These are phyloP conservation scores for Talaromyces rugulosus DNA, from an alignment of 2,329 filamentous ascomycete species.

Conservation along the genomic window DNA sequence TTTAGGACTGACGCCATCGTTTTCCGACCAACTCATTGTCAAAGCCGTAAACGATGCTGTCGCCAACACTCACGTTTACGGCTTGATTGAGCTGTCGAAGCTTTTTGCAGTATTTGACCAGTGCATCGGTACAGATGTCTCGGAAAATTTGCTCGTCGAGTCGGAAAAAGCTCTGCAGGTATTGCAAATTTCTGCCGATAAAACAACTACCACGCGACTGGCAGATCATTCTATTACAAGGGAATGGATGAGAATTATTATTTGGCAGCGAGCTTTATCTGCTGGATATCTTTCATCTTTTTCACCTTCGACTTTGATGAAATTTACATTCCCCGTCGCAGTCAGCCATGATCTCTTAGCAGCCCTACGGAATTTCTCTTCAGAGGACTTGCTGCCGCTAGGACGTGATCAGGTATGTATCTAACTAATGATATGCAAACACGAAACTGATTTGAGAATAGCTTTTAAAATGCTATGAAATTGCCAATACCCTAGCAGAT, in stretches of 20 bases:
- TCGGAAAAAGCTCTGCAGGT: conserved; percentile 20
- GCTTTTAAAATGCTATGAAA: conserved; percentile 30
- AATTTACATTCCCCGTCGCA: conserved; percentile 22
- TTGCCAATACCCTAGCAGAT: conserved; percentile 28
- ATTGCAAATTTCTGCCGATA: conserved; percentile 12
- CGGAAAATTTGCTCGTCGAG: conserved; percentile 14
- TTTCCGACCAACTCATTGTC: conserved; percentile 14
- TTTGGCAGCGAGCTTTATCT: conserved; percentile 28
- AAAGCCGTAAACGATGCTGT: not conserved
- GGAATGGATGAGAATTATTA: conserved; percentile 30
- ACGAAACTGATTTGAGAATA: conserved; percentile 4
- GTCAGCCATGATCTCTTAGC: conserved; percentile 23
- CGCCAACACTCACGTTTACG: conserved; percentile 19
- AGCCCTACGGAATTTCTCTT: conserved; percentile 20
- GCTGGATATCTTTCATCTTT: conserved; percentile 23
- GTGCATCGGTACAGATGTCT: conserved; percentile 11
- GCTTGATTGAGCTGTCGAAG: conserved; percentile 21
- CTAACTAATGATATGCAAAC: not conserved
- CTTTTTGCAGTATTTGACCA: conserved; percentile 24
- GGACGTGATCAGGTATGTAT: conserved; percentile 27
- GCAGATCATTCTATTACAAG: conserved; percentile 27
- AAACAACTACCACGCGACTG: conserved; percentile 18
- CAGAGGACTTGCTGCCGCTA: conserved; percentile 25
- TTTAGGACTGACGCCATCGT: conserved; percentile 24
- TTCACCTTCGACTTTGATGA: conserved; percentile 18